Base-by-base conservation (phyloP, 768 basidiomycete genomes). In the Fibroporia radiculosa region DNA sequence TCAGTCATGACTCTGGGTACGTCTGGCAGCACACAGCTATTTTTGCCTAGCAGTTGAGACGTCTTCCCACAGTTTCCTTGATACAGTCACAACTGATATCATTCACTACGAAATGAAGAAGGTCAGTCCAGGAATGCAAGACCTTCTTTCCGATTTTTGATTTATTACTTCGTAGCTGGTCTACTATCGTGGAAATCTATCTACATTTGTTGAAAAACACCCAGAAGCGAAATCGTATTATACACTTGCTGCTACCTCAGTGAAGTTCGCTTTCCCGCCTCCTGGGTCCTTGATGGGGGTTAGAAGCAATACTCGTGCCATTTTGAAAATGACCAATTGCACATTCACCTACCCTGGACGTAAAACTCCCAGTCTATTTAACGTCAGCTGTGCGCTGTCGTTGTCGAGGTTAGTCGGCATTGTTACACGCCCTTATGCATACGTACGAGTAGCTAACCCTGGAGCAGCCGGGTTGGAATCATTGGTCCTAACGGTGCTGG, bases 261-360 rank as follows among this genome's bases (percentile, higher is more conserved):
- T 96, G 69, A 93, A 90, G 67, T 95, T 98, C 70, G 70, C 89
- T 27, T 98, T 98, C 77, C 93, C 93, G 28, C 76, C 92, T 22
- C 93, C 93, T 32, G 95, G 95, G 24, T 92, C 88, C 37, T 76
- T 98, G 53, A 93, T 97, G 89, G 93, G 95, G 44, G 93, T 98
- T 47, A 79, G 93, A 51, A 95, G 91, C 62, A 91, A 86, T 59
- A 98, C 93, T 10, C 82, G 93, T 41, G 91, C 93, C 4, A 98
- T 98, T 61, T 73, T 98, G 60, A 97, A 95, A 70, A 77, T 97
- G 65, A 72, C 76, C 28, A 77, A 82, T 58, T 95, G 91, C 67
- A 96, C 92, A 10, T 98, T 85, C 66, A 93, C 91, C 42, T 98
- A 98, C 66, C 90, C 93, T 6, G 90, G 92, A 36, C 74, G 85